A percentile compares a stretch with the other conserved stretches of the same genome.
These are phyloP conservation scores for Roridomyces roridus DNA, from an alignment of 768 basidiomycete genomes.

Conservation along the genomic window DNA sequence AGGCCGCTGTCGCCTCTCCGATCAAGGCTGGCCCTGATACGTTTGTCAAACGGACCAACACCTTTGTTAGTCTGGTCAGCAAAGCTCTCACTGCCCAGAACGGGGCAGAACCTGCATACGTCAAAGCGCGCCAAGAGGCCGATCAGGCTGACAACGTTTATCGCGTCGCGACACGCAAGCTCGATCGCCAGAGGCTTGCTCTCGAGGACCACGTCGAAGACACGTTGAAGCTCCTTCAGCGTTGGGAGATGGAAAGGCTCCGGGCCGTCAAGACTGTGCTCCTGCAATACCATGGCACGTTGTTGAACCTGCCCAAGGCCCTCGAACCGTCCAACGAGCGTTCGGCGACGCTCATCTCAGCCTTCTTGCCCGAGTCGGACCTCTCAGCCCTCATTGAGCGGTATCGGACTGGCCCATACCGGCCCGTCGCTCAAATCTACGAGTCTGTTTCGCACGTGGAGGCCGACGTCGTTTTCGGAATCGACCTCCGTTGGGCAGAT, in stretches of 20 bases:
- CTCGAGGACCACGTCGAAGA: slow-evolving; percentile 90
- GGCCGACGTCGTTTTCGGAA: slow-evolving; percentile 88
- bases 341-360: slow-evolving; percentile 76
- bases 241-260: slow-evolving; percentile 86
- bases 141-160: slow-evolving; percentile 83
- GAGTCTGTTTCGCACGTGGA: slow-evolving; percentile 85
- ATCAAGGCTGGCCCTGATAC: slow-evolving; percentile 47
- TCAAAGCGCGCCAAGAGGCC: slow-evolving; percentile 78
- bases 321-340: slow-evolving; percentile 70
- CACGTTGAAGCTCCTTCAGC: slow-evolving; percentile 77
- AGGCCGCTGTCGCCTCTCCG: slow-evolving; percentile 29
- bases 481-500: slow-evolving; percentile 92
- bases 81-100: slow-evolving; percentile 66
- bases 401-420: slow-evolving; percentile 92
- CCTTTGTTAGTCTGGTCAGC: slow-evolving; percentile 71
- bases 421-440: slow-evolving; percentile 84
- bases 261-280: slow-evolving; percentile 90
- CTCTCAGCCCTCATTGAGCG: slow-evolving; percentile 88
- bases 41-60: slow-evolving; percentile 72
- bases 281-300: slow-evolving; percentile 84
- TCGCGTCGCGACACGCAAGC: slow-evolving; percentile 77
- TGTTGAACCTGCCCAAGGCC: slow-evolving; percentile 73
- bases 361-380: slow-evolving; percentile 90
- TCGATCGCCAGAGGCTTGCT: slow-evolving; percentile 84
- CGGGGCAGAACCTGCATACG: slow-evolving; percentile 70